phyloP scores from a whole-genome alignment of 2,329 filamentous ascomycete species.

The Phyllachora maydis region DNA sequence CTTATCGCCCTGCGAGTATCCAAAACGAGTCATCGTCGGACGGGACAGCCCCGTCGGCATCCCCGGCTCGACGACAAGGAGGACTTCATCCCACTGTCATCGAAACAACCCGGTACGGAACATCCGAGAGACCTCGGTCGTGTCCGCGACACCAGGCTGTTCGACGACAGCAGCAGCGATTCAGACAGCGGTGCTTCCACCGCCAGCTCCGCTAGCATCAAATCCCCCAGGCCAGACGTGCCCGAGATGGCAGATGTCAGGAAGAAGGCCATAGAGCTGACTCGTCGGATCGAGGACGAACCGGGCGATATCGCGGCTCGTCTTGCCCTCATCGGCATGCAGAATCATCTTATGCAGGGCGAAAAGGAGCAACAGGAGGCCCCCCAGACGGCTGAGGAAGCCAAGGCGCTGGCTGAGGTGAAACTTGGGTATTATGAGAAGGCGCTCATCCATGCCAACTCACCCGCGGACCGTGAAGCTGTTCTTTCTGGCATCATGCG shows the following conservation, averaged over 20 bases:
- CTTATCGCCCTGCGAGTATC: too few species aligned
- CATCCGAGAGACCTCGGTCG: too few species aligned
- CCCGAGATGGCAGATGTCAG: slow-evolving; percentile 16
- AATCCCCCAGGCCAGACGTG: too few species aligned
- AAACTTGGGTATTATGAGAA: slow-evolving; percentile 65
- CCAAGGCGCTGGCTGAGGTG: slow-evolving; percentile 52
- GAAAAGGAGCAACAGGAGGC: slow-evolving; percentile 21
- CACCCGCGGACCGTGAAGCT: slow-evolving; percentile 26
- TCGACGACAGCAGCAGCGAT: slow-evolving; percentile 25
- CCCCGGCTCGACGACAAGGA: too few species aligned
- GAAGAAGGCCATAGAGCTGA: slow-evolving; percentile 38
- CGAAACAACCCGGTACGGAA: too few species aligned
- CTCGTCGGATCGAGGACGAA: slow-evolving; percentile 37
- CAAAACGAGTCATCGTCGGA: too few species aligned
- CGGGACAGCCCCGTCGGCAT: too few species aligned
- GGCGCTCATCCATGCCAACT: slow-evolving; percentile 37
- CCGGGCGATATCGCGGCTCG: slow-evolving; percentile 52
- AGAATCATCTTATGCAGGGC: slow-evolving; percentile 42
- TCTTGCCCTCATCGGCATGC: slow-evolving; percentile 61
- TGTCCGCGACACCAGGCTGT: too few species aligned
- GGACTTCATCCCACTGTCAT: too few species aligned
- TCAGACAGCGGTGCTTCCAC: slow-evolving; percentile 26
- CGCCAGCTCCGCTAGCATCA: too few species aligned
- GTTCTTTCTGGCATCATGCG: slow-evolving; percentile 51
- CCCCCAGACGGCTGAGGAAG: slow-evolving; percentile 35